Evolutionary conservation across 345 rosid genomes (phyloP).

Genomic region (Rubroshorea leprosula): DNA sequence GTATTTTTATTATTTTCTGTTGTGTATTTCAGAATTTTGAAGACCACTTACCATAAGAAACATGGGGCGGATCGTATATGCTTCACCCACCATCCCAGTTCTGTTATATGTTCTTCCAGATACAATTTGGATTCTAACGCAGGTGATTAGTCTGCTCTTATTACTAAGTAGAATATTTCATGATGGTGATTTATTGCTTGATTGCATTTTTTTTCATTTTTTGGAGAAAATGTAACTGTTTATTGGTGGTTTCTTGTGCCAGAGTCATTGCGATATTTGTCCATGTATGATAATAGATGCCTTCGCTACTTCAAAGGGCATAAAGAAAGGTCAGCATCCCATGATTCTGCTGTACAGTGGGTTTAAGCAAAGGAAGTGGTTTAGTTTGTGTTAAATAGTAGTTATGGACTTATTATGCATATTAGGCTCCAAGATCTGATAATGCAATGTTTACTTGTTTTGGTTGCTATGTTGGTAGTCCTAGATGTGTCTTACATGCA

Average conservation of each 20-base stretch:
- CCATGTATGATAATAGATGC: slow-evolving; percentile 93
- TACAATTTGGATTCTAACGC: slow-evolving; percentile 71
- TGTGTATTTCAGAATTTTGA: slow-evolving; percentile 57
- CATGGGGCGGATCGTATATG: slow-evolving; percentile 91
- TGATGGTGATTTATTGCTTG: background rate
- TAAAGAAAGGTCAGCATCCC: slow-evolving; percentile 58
- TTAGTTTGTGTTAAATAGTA: no score
- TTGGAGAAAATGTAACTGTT: no score
- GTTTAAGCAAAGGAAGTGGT: no score
- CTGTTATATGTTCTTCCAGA: slow-evolving; percentile 83
- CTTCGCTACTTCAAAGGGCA: slow-evolving; percentile 99
- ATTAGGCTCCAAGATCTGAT: no score
- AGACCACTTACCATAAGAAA: slow-evolving; percentile 92
- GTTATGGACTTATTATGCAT: no score
- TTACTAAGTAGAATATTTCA: slow-evolving; percentile 23
- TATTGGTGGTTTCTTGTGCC: slow-evolving; percentile 22
- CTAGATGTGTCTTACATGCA: no score
- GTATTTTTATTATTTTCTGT: background rate
- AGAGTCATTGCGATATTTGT: slow-evolving; percentile 86
- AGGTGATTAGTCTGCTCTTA: no score
- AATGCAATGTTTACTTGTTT: no score
- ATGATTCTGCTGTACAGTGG: background rate
- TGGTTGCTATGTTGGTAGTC: no score
- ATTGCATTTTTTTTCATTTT: background rate
- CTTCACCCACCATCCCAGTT: slow-evolving; percentile 95